Percentiles rank a stretch among this genome's conserved stretches.
Evolutionary conservation across 805 yeast genomes (phyloP).

Genomic region (Spathaspora gorwiae): DNA sequence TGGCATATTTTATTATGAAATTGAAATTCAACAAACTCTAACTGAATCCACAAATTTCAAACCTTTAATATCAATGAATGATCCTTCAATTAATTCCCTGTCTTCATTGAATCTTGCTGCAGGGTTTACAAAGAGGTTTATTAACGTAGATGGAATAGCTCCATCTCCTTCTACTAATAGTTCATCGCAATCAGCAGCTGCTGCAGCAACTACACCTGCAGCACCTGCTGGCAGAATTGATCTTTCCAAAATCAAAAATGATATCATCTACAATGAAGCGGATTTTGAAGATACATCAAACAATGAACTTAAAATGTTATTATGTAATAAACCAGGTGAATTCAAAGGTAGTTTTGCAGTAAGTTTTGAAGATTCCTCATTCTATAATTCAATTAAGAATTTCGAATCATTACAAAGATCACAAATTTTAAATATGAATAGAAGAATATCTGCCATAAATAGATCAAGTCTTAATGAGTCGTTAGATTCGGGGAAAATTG

Average conservation of each 20-base stretch:
- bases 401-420: constrained; percentile 25
- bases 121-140: constrained; percentile 29
- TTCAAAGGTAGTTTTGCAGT: constrained; percentile 39
- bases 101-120: constrained; percentile 27
- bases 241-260: constrained; percentile 25
- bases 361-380: constrained; percentile 35
- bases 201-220: constrained; percentile 5
- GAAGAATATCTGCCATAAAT: constrained; percentile 30
- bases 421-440: constrained; percentile 30
- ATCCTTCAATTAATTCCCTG: constrained; percentile 28
- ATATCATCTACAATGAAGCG: constrained; percentile 17
- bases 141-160: constrained; percentile 17
- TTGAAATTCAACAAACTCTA: constrained; percentile 30
- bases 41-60: constrained; percentile 26
- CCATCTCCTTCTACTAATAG: background rate
- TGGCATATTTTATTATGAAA: constrained; percentile 40
- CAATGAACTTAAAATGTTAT: constrained; percentile 17
- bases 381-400: constrained; percentile 33
- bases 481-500: constrained; percentile 29
- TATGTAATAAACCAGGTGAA: constrained; percentile 36
- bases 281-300: constrained; percentile 4
- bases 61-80: constrained; percentile 31
- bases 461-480: constrained; percentile 21
- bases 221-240: constrained; percentile 17
- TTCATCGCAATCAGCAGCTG: background rate